Base-by-base conservation (phyloP, 345 rosid genomes). In the Ailanthus altissimus region DNA sequence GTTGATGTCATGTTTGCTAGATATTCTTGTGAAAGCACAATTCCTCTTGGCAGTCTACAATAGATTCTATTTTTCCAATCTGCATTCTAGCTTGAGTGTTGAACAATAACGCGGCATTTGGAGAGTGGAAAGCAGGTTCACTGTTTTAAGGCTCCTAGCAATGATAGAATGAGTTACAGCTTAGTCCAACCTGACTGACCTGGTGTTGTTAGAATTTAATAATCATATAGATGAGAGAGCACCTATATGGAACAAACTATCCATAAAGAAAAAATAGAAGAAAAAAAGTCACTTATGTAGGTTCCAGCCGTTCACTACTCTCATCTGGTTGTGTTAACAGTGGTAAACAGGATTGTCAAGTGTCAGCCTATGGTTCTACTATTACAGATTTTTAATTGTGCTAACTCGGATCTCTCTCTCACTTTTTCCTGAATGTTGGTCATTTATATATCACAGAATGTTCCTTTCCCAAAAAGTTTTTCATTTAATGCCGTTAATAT, bases 51-150 rank as follows among this genome's bases (percentile, higher is more conserved):
- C 23, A 4, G 12, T 8, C 16, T 50, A 26, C 43, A 10, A 53
- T 26, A 69, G n/a, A 6, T 50, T 47, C 21, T 47, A 45, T 28
- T 51, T 32, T 14, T 21, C 0, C 63, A 38, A 10, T 21, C 45
- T 69, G 63, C 75, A 71, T 71, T 49, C 42, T 43, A 53, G n/a
- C 64, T 38, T 32, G 42, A 71, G 15, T 71, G 40, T 70, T 21
- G 18, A 15, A 56, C 51, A 64, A 72, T 20, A 32, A 13, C 49
- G 54, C n/a, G n/a, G n/a, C n/a, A n/a, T n/a, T n/a, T n/a, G n/a
- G n/a, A n/a, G n/a, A n/a, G n/a, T n/a, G n/a, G n/a, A n/a, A n/a
- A n/a, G n/a, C n/a, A n/a, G n/a, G n/a, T n/a, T n/a, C n/a, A n/a
- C n/a, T n/a, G n/a, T n/a, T n/a, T n/a, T n/a, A n/a, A n/a, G n/a